Evolutionary conservation across 2,329 filamentous ascomycete genomes (phyloP).

Genomic region (Xylariaceae sp.): DNA sequence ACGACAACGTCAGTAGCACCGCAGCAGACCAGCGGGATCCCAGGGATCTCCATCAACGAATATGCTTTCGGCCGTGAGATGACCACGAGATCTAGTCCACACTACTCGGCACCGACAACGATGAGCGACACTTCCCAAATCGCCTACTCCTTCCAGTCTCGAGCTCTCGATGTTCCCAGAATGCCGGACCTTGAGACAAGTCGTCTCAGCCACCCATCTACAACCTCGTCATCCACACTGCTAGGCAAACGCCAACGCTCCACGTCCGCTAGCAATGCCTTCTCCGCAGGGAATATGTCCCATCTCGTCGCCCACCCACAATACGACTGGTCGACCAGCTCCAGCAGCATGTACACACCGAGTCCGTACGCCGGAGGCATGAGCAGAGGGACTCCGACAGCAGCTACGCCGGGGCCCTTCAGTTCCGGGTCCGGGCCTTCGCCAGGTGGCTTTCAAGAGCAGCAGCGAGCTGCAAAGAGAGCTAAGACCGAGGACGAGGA

Average conservation of each 20-base stretch:
- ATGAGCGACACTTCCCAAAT: not conserved
- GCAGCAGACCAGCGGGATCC: too few species aligned
- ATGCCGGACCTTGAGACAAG: not conserved
- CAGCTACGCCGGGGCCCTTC: not conserved
- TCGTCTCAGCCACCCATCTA: not conserved
- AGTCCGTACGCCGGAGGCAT: not conserved
- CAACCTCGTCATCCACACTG: not conserved
- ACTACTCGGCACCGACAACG: not conserved
- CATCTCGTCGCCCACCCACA: not conserved
- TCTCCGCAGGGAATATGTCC: not conserved
- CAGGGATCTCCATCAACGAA: too few species aligned
- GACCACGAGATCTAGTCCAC: not conserved
- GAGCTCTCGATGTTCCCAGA: not conserved
- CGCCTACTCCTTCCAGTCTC: not conserved
- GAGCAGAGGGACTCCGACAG: not conserved
- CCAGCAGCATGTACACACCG: not conserved
- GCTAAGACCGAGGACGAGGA: not conserved
- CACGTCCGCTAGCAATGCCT: not conserved
- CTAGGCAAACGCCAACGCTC: not conserved
- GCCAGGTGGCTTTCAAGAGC: not conserved
- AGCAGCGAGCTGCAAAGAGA: not conserved
- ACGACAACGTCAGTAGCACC: not conserved
- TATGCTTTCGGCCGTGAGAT: too few species aligned
- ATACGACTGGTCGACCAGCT: not conserved
- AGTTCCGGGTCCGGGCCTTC: not conserved